Conservation (phyloP, 2,329 filamentous ascomycete species). For the Coccinonectria pachysandricola region DNA sequence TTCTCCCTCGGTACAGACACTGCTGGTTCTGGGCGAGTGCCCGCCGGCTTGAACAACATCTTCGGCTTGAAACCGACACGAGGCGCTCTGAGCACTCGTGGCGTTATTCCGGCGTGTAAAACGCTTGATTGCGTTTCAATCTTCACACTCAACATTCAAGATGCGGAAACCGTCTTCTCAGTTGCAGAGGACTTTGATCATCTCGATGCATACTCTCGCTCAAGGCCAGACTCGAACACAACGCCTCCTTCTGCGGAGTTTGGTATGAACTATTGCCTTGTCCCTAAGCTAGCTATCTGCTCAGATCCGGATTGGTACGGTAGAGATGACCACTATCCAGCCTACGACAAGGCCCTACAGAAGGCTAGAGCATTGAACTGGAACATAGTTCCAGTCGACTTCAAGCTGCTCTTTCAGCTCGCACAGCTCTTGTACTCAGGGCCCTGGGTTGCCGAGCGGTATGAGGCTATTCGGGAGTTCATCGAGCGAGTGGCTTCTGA, state of each 20-base stretch:
- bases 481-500: conserved; percentile 24
- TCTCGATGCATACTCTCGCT: conserved; percentile 41
- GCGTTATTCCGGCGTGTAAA: conserved; percentile 44
- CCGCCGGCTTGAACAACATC: conserved; percentile 43
- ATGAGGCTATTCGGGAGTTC: conserved; percentile 39
- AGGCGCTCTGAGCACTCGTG: conserved; percentile 38
- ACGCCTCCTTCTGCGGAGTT: conserved; percentile 14
- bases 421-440: conserved; percentile 46
- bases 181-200: conserved; percentile 36
- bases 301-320: conserved; percentile 28
- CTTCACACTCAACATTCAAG: conserved; percentile 36
- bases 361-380: conserved; percentile 30
- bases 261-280: conserved; percentile 13
- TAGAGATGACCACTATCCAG: conserved; percentile 26
- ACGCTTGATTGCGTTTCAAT: conserved; percentile 49
- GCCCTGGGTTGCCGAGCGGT: conserved; percentile 46
- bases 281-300: conserved; percentile 29
- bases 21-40: conserved; percentile 44
- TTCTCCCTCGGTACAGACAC: conserved; percentile 49
- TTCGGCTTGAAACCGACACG: conserved; percentile 42
- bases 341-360: conserved; percentile 31
- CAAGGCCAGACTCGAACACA: conserved; percentile 10
- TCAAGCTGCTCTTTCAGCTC: conserved; percentile 38
- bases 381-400: conserved; percentile 33
- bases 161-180: conserved; percentile 40